These are phyloP conservation scores for Ogataea parapolymorpha DNA, from an alignment of 805 yeast genomes.

Conservation along the genomic window DNA sequence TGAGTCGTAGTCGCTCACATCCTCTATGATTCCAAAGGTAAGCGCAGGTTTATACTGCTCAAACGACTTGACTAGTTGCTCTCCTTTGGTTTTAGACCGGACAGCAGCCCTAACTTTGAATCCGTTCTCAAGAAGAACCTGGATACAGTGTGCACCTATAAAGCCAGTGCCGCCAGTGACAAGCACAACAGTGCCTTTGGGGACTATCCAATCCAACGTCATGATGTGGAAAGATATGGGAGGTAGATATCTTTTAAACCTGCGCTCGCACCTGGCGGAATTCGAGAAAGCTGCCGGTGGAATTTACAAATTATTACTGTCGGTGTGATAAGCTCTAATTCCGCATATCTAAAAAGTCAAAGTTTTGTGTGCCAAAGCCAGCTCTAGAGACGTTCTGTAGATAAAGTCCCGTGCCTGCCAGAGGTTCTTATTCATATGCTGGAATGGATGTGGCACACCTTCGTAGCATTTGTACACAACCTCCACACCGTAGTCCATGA, in stretches of 20 bases:
- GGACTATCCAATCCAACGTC: neutral
- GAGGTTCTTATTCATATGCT: slow-evolving; percentile 33
- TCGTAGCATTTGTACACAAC: slow-evolving; percentile 29
- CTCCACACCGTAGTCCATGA: slow-evolving; percentile 28
- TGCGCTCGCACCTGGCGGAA: neutral
- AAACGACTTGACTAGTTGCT: slow-evolving; percentile 18
- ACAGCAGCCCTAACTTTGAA: slow-evolving; percentile 46
- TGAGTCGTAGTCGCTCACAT: slow-evolving; percentile 40
- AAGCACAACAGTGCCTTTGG: slow-evolving; percentile 24
- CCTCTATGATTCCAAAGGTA: slow-evolving; percentile 43
- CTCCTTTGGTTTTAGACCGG: slow-evolving; percentile 31
- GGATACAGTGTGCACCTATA: slow-evolving; percentile 41
- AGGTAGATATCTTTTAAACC: too few species aligned
- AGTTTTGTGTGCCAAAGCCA: slow-evolving; percentile 29
- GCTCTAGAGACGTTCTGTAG: slow-evolving; percentile 27
- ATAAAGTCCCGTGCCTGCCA: slow-evolving; percentile 32
- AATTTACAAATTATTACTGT: neutral
- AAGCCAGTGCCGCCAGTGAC: slow-evolving; percentile 51
- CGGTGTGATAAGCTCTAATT: neutral
- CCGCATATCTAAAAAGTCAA: slow-evolving; percentile 6
- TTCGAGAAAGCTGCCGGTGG: neutral
- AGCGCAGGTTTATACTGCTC: slow-evolving; percentile 31
- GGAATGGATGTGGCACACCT: slow-evolving; percentile 35
- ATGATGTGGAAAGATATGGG: neutral
- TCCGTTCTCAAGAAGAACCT: slow-evolving; percentile 35